Percentiles rank a stretch among this genome's conserved stretches.
Conservation (phyloP, 164 flowering plant species). For the Magnolia changhungtana region DNA sequence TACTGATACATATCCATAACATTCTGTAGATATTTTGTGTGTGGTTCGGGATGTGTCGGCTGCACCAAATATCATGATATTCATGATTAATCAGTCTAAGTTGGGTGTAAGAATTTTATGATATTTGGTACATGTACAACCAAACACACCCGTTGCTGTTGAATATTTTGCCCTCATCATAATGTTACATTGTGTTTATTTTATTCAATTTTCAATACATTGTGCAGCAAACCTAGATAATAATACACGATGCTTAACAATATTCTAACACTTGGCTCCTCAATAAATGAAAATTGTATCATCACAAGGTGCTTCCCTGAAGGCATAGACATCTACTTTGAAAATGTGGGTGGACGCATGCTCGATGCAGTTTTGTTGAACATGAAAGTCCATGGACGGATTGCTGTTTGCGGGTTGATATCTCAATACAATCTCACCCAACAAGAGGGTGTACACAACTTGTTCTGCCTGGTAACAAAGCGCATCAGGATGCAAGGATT, state of each 20-base stretch:
- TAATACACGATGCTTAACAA: too few species aligned
- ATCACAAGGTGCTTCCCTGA: constrained; percentile 42
- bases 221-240: not conserved
- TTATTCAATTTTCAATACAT: not conserved
- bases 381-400: constrained; percentile 51
- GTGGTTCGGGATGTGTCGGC: not conserved
- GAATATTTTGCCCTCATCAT: not conserved
- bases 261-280: not conserved
- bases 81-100: too few species aligned
- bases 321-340: constrained; percentile 65
- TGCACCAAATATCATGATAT: not conserved
- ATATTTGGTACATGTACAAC: too few species aligned
- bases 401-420: constrained; percentile 57
- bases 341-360: constrained; percentile 61
- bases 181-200: not conserved
- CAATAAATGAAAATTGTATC: not conserved
- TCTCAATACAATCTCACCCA: constrained; percentile 39
- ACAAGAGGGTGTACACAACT: constrained; percentile 37
- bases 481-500: constrained; percentile 49
- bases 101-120: too few species aligned
- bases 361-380: constrained; percentile 59
- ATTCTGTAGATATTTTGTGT: not conserved
- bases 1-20: not conserved
- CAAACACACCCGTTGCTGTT: too few species aligned
- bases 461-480: constrained; percentile 27